Evolutionary conservation across 192 early-diverging fungal genomes (phyloP).

Genomic region (Coemansia sp.): DNA sequence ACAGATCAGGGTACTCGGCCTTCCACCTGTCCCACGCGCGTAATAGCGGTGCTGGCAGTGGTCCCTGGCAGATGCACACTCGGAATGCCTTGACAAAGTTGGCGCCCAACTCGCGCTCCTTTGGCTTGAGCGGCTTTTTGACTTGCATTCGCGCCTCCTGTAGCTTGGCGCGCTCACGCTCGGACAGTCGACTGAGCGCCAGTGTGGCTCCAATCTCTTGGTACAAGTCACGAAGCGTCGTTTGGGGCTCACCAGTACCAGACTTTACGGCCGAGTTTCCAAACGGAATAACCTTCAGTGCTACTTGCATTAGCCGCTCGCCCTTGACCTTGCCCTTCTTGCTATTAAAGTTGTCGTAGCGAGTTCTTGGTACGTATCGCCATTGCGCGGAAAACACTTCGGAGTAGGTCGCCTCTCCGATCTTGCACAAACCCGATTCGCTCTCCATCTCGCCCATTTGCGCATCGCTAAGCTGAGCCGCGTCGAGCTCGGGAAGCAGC

Average conservation of each 20-base stretch:
- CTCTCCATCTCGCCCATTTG: constrained; percentile 47
- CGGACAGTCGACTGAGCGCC: constrained; percentile 55
- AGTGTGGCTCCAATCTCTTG: constrained; percentile 64
- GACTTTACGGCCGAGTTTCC: constrained; percentile 47
- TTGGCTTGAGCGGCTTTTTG: constrained; percentile 38
- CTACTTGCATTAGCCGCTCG: constrained; percentile 59
- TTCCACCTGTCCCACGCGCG: constrained; percentile 74
- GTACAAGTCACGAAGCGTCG: constrained; percentile 57
- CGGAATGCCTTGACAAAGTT: constrained; percentile 58
- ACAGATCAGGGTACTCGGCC: constrained; percentile 54
- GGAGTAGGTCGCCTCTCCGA: constrained; percentile 85
- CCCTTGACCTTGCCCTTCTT: constrained; percentile 39
- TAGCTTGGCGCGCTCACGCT: constrained; percentile 40
- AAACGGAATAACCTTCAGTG: constrained; percentile 84
- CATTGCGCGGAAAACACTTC: constrained; percentile 70
- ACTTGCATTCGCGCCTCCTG: constrained; percentile 44
- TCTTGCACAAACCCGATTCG: constrained; percentile 57
- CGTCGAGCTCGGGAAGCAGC: constrained; percentile 28
- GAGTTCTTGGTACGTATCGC: constrained; percentile 40
- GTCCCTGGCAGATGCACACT: constrained; percentile 65
- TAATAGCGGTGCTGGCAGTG: constrained; percentile 64
- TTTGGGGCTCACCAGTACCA: constrained; percentile 51
- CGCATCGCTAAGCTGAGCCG: constrained; percentile 12
- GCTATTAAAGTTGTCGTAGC: constrained; percentile 51
- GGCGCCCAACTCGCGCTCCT: constrained; percentile 44